phyloP scores from a whole-genome alignment of 306 rosid species.

The Heteromeles arbutifolia region DNA sequence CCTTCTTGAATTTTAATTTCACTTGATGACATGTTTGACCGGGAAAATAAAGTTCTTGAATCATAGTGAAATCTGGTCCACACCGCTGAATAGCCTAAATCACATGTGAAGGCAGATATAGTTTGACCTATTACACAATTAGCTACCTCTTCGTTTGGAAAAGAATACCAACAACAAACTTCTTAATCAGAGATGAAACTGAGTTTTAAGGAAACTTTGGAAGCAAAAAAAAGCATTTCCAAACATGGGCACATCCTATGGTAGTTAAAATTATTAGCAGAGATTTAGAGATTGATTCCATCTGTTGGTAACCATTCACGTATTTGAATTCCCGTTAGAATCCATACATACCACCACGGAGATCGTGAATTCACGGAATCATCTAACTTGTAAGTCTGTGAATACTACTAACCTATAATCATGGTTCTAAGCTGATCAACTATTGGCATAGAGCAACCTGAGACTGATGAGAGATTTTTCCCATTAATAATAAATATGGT shows the following conservation, averaged over 20 bases:
- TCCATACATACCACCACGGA: neutral
- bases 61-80: slow-evolving; percentile 72
- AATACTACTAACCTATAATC: neutral
- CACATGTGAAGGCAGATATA: slow-evolving; percentile 1
- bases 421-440: neutral
- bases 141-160: neutral
- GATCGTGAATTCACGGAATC: neutral
- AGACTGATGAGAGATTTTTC: too few species aligned
- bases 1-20: slow-evolving; percentile 71
- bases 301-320: neutral
- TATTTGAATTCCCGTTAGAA: neutral
- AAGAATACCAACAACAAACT: neutral
- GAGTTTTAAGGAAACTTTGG: neutral
- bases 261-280: neutral
- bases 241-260: neutral
- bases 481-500: neutral
- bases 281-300: too few species aligned
- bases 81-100: slow-evolving; percentile 62
- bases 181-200: neutral
- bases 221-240: neutral
- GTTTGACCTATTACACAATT: neutral
- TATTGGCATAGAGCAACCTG: neutral
- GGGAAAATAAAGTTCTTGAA: slow-evolving; percentile 61
- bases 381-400: neutral
- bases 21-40: slow-evolving; percentile 59